Evolutionary conservation across 164 flowering plant species (phyloP).

Genomic region (Brasenia schreberi): DNA sequence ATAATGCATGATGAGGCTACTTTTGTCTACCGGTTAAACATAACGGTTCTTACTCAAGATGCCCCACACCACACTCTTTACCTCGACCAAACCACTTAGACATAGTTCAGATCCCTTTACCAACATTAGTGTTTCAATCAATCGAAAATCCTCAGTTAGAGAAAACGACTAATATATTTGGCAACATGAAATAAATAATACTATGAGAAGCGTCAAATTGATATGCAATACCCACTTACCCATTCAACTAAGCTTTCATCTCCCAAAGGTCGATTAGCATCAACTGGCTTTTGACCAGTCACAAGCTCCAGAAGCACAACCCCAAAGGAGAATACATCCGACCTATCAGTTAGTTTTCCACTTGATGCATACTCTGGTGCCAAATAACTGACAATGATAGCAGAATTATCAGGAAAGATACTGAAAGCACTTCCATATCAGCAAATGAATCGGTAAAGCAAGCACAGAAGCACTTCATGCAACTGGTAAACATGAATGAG

Average conservation of each 20-base stretch:
- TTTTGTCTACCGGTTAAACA: no score
- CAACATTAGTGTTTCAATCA: no score
- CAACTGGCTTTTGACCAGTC: conserved; percentile 65
- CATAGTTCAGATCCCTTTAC: no score
- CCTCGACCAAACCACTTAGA: no score
- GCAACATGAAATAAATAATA: background rate
- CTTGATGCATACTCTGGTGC: conserved; percentile 86
- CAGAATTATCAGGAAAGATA: background rate
- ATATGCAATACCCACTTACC: conserved; percentile 24
- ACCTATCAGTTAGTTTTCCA: conserved; percentile 72
- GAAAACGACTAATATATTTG: background rate
- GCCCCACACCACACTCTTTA: no score
- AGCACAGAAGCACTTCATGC: background rate
- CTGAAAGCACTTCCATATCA: background rate
- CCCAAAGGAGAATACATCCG: conserved; percentile 84
- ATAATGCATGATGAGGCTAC: no score
- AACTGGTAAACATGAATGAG: background rate
- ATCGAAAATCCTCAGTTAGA: background rate
- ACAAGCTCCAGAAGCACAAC: conserved; percentile 72
- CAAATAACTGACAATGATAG: conserved; percentile 41
- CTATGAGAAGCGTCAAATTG: background rate
- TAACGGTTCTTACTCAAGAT: no score
- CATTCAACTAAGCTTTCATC: conserved; percentile 77
- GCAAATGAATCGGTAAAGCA: background rate
- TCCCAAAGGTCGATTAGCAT: conserved; percentile 41